These are phyloP conservation scores for Phytopythium aichiense DNA, from an alignment of 352 stramenopile genomes.

Conservation along the genomic window DNA sequence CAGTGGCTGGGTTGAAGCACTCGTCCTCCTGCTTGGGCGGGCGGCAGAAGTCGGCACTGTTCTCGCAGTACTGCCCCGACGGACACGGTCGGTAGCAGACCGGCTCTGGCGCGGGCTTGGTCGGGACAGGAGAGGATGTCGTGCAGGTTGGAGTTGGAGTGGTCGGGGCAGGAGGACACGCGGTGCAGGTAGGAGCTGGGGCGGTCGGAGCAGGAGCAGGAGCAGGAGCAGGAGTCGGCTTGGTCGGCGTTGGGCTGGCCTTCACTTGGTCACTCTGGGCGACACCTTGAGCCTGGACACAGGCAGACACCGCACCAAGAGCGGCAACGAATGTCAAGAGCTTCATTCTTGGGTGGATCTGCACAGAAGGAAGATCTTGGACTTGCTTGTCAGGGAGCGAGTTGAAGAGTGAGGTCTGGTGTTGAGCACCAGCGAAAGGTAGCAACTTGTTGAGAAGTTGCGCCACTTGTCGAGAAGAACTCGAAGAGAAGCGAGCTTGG, in stretches of 20 bases:
- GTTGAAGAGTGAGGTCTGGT: background rate
- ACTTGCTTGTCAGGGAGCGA: background rate
- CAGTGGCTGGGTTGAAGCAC: constrained; percentile 33
- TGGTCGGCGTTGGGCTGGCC: background rate
- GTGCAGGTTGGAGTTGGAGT: background rate
- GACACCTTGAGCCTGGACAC: constrained; percentile 1
- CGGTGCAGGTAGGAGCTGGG: background rate
- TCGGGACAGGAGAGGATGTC: background rate
- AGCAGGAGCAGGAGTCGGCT: background rate
- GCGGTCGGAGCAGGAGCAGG: background rate
- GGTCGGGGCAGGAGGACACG: background rate
- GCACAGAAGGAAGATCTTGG: background rate
- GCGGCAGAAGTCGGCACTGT: constrained; percentile 17
- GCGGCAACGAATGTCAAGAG: constrained; percentile 17
- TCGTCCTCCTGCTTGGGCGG: constrained; percentile 3
- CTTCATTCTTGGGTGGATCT: constrained; percentile 18
- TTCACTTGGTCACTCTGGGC: constrained; percentile 8
- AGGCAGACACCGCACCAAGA: constrained; percentile 10
- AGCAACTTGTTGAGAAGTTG: background rate
- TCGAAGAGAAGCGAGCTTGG: background rate
- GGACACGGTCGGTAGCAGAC: constrained; percentile 23
- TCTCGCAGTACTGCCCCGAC: constrained; percentile 19
- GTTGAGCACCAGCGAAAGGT: background rate
- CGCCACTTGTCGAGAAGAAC: background rate
- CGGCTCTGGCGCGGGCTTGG: background rate